Percentiles rank a stretch among this genome's conserved stretches.
Conservation (phyloP, 2,329 filamentous ascomycete genomes). For the Talaromyces sp. region DNA sequence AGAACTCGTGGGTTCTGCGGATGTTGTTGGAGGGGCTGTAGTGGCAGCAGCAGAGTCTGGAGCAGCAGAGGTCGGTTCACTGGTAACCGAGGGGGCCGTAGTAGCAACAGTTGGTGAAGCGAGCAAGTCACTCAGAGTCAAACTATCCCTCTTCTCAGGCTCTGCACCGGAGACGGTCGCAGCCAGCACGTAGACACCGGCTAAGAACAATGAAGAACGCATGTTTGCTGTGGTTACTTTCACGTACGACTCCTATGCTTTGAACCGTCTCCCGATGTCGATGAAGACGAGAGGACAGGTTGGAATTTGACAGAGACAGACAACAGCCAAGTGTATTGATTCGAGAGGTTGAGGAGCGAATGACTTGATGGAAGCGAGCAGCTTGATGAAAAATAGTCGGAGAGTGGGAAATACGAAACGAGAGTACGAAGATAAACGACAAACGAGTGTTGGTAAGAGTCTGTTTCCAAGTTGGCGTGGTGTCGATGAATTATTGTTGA, state of each 20-base stretch:
- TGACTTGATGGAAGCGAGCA: background rate
- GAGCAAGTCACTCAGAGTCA: background rate
- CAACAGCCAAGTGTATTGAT: background rate
- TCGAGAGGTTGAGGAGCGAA: background rate
- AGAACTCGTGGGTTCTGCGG: constrained; percentile 10
- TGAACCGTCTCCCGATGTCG: background rate
- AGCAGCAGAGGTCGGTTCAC: constrained; percentile 18
- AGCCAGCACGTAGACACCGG: constrained; percentile 11
- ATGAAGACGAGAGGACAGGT: background rate
- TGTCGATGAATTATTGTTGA: background rate
- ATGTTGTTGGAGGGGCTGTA: constrained; percentile 14
- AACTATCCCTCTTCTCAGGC: constrained; percentile 8
- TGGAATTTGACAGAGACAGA: background rate
- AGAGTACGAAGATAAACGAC: background rate
- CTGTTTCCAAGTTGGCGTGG: background rate
- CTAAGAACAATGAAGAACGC: constrained; percentile 11
- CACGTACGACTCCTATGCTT: background rate
- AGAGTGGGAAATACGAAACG: background rate
- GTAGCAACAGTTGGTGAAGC: constrained; percentile 16
- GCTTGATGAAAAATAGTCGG: background rate
- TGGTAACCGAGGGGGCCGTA: constrained; percentile 10
- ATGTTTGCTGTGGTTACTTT: background rate
- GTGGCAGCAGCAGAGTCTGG: constrained; percentile 16
- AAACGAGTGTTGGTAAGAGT: background rate
- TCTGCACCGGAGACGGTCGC: constrained; percentile 9